A percentile compares a stretch with the other conserved stretches of the same genome.
These are phyloP conservation scores for Gossypium trilobum DNA, from an alignment of 441 rosid species.

Conservation along the genomic window DNA sequence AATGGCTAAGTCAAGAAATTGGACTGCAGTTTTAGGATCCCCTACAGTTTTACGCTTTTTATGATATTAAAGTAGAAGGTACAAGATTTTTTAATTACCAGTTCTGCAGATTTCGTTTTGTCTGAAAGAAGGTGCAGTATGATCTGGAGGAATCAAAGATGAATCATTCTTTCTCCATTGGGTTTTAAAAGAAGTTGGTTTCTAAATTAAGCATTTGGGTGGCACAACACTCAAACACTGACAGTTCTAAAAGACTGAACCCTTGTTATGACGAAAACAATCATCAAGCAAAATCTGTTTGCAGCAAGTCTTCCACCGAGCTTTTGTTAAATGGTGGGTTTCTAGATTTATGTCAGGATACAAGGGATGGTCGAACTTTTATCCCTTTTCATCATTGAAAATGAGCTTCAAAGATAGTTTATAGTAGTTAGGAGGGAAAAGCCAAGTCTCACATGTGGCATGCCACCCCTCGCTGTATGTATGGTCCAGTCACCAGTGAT, in stretches of 20 bases:
- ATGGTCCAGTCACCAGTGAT: background rate
- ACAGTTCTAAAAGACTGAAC: background rate
- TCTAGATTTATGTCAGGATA: background rate
- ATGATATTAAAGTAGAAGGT: background rate
- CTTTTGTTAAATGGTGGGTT: background rate
- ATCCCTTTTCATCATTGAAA: background rate
- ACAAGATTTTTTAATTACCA: background rate
- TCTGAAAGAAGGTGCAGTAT: background rate
- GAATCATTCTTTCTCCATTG: conserved; percentile 3
- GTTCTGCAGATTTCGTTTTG: background rate
- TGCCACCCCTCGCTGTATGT: background rate
- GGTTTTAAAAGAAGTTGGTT: background rate
- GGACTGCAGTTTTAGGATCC: background rate
- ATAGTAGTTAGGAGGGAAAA: background rate
- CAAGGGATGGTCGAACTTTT: background rate
- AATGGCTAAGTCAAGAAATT: background rate
- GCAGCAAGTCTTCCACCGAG: background rate
- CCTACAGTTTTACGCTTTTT: background rate
- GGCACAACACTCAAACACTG: background rate
- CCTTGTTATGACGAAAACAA: background rate
- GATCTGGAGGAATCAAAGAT: background rate
- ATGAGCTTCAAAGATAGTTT: background rate
- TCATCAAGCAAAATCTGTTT: background rate
- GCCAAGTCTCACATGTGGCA: background rate
- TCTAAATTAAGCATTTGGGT: background rate